These are phyloP conservation scores for Phytophthora multivora DNA, from an alignment of 352 stramenopile species.

Conservation along the genomic window DNA sequence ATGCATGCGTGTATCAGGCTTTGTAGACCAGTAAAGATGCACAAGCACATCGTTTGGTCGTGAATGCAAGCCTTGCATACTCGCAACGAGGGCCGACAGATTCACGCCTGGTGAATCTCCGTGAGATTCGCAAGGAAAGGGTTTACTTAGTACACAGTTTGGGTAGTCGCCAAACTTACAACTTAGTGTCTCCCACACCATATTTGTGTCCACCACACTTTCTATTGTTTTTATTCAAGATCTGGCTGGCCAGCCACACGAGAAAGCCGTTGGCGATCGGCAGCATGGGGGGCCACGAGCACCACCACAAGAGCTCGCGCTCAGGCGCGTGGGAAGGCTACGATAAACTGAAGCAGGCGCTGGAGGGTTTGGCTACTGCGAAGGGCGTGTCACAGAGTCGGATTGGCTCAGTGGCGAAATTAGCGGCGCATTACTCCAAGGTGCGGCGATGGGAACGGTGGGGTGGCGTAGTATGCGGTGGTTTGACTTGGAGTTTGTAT, in stretches of 20 bases:
- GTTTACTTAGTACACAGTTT: too few relatives aligned
- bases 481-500: slow-evolving; percentile 33
- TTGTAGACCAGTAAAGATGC: background rate
- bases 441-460: slow-evolving; percentile 22
- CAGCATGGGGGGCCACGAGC: slow-evolving; percentile 40
- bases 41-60: background rate
- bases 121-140: background rate
- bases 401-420: slow-evolving; percentile 69
- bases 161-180: background rate
- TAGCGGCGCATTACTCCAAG: slow-evolving; percentile 78
- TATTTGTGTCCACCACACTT: too few relatives aligned
- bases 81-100: background rate
- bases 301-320: slow-evolving; percentile 34
- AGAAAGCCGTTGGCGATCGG: slow-evolving; percentile 12
- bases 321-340: slow-evolving; percentile 66
- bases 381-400: slow-evolving; percentile 85
- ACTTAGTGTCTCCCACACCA: slow-evolving; percentile 4
- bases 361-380: slow-evolving; percentile 67
- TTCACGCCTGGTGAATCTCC: background rate
- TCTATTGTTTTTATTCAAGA: slow-evolving; percentile 15
- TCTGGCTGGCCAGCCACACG: slow-evolving; percentile 33
- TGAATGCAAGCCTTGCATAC: too few relatives aligned
- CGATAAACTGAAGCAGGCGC: slow-evolving; percentile 66
- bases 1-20: too few relatives aligned
- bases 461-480: background rate